Percentiles rank a stretch among this genome's conserved stretches.
These are phyloP conservation scores for Blastomyces percursus DNA, from an alignment of 2,329 filamentous ascomycete genomes.

Conservation along the genomic window DNA sequence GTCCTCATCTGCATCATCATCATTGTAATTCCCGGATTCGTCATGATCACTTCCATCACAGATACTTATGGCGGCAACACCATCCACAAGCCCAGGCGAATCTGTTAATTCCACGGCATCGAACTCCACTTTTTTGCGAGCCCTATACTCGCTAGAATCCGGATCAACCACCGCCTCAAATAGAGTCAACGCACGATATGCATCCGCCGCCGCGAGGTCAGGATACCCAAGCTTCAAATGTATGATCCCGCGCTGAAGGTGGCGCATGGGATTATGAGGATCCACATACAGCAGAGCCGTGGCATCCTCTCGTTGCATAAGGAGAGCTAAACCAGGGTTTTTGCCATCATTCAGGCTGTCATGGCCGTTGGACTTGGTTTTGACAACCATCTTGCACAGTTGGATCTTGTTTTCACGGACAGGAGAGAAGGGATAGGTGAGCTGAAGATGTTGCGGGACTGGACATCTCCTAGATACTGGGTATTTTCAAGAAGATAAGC, in stretches of 20 bases:
- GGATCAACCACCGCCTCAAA: conserved; percentile 64
- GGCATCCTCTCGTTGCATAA: conserved; percentile 39
- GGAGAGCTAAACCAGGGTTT: not conserved
- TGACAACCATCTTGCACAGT: not conserved
- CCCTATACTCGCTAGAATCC: conserved; percentile 73
- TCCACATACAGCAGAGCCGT: conserved; percentile 37
- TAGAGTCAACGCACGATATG: conserved; percentile 79
- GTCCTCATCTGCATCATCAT: conserved; percentile 33
- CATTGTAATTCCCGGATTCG: conserved; percentile 14
- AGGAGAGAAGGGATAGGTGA: not conserved
- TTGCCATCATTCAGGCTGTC: not conserved
- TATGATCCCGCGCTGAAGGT: conserved; percentile 50
- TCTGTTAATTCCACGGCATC: not conserved
- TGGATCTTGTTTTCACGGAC: not conserved
- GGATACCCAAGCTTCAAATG: conserved; percentile 72
- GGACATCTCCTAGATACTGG: not conserved
- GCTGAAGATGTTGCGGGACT: not conserved
- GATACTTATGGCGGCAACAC: not conserved
- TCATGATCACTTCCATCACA: not conserved
- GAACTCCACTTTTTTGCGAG: conserved; percentile 38
- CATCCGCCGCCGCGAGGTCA: conserved; percentile 80
- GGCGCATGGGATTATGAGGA: conserved; percentile 32
- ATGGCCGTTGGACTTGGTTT: not conserved
- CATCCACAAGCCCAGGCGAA: not conserved
- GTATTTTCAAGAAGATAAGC: not conserved